These are phyloP conservation scores for Neopestalotiopsis sp. DNA, from an alignment of 2,329 filamentous ascomycete genomes.

Conservation along the genomic window DNA sequence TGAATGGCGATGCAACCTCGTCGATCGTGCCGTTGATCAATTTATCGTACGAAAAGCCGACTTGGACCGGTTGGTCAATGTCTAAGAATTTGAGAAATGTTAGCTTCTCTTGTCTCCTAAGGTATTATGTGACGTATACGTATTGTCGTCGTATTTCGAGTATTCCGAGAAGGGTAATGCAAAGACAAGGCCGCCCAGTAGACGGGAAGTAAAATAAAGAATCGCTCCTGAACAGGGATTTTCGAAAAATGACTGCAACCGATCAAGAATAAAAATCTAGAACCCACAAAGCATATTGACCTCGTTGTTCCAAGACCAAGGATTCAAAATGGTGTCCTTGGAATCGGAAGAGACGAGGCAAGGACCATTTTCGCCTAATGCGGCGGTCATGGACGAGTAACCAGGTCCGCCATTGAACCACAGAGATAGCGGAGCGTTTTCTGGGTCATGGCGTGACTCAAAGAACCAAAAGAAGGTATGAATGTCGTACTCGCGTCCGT, in stretches of 20 bases:
- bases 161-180: no score
- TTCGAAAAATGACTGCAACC: no score
- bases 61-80: slow-evolving; percentile 33
- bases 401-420: slow-evolving; percentile 62
- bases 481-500: slow-evolving; percentile 21
- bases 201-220: no score
- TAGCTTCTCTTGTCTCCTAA: no score
- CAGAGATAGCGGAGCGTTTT: slow-evolving; percentile 42
- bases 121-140: no score
- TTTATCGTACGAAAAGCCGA: slow-evolving; percentile 36
- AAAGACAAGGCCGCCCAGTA: no score
- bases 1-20: slow-evolving; percentile 23
- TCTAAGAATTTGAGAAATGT: slow-evolving; percentile 4
- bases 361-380: slow-evolving; percentile 40
- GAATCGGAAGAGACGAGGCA: slow-evolving; percentile 29
- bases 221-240: no score
- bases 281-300: slow-evolving; percentile 31
- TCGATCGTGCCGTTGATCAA: slow-evolving; percentile 32
- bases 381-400: slow-evolving; percentile 7
- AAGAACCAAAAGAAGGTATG: slow-evolving; percentile 55
- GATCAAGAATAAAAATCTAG: no score
- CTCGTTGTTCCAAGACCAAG: slow-evolving; percentile 29
- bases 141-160: no score
- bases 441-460: slow-evolving; percentile 45
- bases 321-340: slow-evolving; percentile 29